These are phyloP conservation scores for Clonostachys rhizophaga DNA, from an alignment of 2,329 filamentous ascomycete species.

Conservation along the genomic window DNA sequence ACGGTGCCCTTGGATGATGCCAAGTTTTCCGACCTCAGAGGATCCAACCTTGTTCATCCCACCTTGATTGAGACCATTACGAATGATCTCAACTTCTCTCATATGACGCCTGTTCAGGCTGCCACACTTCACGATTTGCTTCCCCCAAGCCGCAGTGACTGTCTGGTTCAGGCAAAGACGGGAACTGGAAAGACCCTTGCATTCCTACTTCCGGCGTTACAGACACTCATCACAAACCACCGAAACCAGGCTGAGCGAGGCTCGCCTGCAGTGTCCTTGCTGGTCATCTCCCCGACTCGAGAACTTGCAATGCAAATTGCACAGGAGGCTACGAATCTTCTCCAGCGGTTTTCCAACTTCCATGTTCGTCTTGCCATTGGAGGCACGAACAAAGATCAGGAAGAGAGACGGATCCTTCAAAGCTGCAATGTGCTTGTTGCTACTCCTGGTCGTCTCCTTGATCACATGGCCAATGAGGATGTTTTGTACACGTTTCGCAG, in stretches of 20 bases:
- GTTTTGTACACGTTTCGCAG: conserved; percentile 83
- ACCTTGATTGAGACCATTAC: conserved; percentile 41
- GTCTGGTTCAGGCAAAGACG: conserved; percentile 92
- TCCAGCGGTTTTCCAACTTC: conserved; percentile 88
- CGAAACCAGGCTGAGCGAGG: conserved; percentile 57
- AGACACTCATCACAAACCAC: conserved; percentile 66
- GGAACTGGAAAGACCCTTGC: conserved; percentile 93
- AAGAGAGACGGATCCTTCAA: conserved; percentile 89
- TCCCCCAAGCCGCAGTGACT: conserved; percentile 63
- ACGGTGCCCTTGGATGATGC: conserved; percentile 35
- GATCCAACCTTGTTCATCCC: conserved; percentile 35
- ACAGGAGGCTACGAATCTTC: conserved; percentile 86
- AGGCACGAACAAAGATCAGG: conserved; percentile 83
- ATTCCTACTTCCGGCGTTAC: conserved; percentile 92
- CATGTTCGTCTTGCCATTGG: conserved; percentile 89
- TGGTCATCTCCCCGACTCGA: conserved; percentile 88
- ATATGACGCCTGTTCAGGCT: conserved; percentile 52
- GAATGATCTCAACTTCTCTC: conserved; percentile 41
- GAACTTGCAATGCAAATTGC: conserved; percentile 96
- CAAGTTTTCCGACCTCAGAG: conserved; percentile 37
- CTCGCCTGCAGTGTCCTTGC: conserved; percentile 40
- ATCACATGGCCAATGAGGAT: conserved; percentile 89
- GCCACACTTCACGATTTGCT: conserved; percentile 43
- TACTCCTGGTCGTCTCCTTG: conserved; percentile 88
- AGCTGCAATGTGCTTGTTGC: conserved; percentile 93